Conservation (phyloP, 495 filamentous ascomycete genomes). For the Aspergillus asperescens region DNA sequence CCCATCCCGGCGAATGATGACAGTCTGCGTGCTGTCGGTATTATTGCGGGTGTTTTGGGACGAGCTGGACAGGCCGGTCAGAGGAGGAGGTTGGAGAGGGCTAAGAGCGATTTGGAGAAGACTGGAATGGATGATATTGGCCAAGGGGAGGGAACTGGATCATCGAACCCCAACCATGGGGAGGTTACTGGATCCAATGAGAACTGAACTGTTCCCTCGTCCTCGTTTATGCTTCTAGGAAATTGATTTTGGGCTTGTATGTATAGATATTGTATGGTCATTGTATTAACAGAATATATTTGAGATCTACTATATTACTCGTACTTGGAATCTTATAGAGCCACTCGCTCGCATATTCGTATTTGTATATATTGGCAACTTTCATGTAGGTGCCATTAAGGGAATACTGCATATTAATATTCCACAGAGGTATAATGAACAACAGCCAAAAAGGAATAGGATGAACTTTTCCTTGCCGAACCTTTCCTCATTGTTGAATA, state of each 20-base stretch:
- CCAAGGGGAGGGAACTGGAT: not conserved
- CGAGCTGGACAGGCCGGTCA: constrained; percentile 78
- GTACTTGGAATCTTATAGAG: no score
- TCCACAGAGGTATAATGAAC: not conserved
- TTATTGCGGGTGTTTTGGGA: constrained; percentile 83
- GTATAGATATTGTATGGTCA: constrained; percentile 30
- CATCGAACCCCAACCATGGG: no score
- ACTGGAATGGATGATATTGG: constrained; percentile 45
- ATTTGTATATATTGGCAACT: no score
- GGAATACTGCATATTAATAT: no score
- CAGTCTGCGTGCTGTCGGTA: constrained; percentile 70
- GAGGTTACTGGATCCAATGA: constrained; percentile 14
- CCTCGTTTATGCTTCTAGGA: constrained; percentile 19
- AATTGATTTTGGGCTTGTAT: constrained; percentile 25
- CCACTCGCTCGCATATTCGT: no score
- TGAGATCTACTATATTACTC: not conserved
- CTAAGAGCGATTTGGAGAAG: constrained; percentile 51
- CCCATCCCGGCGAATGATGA: constrained; percentile 97
- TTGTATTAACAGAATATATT: constrained; percentile 12
- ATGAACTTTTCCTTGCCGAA: constrained; percentile 8
- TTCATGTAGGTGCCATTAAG: no score
- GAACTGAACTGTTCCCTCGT: constrained; percentile 15
- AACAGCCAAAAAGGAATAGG: constrained; percentile 3
- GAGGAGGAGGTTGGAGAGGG: constrained; percentile 54
- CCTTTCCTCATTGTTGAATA: constrained; percentile 27